phyloP scores from a whole-genome alignment of 1,139 yeast species.

The Blastobotrys capitulatus region DNA sequence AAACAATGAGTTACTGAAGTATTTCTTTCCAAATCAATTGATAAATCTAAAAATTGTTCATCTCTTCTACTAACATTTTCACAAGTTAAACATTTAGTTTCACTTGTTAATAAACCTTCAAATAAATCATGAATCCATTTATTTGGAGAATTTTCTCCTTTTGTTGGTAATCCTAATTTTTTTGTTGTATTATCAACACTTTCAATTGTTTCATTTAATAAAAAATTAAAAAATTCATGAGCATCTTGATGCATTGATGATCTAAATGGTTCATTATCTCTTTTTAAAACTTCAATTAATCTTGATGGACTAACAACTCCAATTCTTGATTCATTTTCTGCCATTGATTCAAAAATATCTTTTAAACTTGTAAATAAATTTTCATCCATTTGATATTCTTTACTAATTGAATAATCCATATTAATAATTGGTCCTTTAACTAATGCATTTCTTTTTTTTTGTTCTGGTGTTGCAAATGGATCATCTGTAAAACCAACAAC shows the following conservation, averaged over 20 bases:
- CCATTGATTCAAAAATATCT: conserved; percentile 80
- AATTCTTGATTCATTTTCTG: conserved; percentile 59
- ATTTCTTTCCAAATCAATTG: conserved; percentile 76
- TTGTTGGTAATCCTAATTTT: conserved; percentile 24
- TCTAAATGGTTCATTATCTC: conserved; percentile 77
- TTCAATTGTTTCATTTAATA: conserved; percentile 79
- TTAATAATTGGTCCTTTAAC: conserved; percentile 80
- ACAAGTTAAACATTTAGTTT: conserved; percentile 85
- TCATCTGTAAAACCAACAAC: conserved; percentile 46
- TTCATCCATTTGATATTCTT: conserved; percentile 45
- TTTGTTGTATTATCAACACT: conserved; percentile 39
- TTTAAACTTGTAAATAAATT: conserved; percentile 68
- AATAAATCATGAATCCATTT: conserved; percentile 68
- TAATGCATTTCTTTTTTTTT: conserved; percentile 73
- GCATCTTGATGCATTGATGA: conserved; percentile 98
- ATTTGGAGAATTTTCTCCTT: conserved; percentile 24
- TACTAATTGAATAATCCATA: conserved; percentile 56
- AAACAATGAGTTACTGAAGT: conserved; percentile 71
- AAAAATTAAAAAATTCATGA: conserved; percentile 86
- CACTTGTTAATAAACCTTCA: conserved; percentile 81
- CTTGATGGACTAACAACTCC: conserved; percentile 84
- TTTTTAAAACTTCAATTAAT: conserved; percentile 68
- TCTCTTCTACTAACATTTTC: conserved; percentile 81
- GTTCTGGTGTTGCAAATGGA: conserved; percentile 60
- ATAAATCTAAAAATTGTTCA: conserved; percentile 80